phyloP scores from a whole-genome alignment of 441 rosid genomes.

The Gossypium gossypioides region DNA sequence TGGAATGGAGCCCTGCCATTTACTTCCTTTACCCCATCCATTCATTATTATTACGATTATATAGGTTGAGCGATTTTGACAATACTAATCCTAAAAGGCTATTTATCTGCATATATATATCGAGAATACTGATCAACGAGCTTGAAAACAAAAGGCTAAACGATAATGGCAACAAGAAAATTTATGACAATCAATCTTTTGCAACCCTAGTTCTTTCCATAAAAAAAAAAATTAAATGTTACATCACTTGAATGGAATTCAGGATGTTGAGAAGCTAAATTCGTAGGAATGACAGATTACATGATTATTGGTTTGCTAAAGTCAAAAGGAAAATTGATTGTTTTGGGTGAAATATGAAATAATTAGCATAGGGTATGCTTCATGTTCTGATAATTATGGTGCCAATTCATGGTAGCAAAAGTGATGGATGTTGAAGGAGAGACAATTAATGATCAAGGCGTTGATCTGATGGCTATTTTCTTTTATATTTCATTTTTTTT shows the following conservation, averaged over 20 bases:
- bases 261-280: not conserved
- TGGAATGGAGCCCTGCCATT: not conserved
- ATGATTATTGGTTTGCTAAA: not conserved
- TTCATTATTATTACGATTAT: no score
- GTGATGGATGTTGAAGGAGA: not conserved
- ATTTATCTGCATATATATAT: not conserved
- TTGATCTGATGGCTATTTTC: not conserved
- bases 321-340: not conserved
- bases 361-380: not conserved
- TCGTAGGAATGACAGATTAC: not conserved
- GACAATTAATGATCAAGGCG: not conserved
- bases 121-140: not conserved
- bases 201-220: not conserved
- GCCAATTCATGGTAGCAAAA: not conserved
- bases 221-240: no score
- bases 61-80: no score
- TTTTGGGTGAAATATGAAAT: not conserved
- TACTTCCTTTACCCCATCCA: not conserved
- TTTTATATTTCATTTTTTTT: not conserved
- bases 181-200: not conserved
- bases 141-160: not conserved
- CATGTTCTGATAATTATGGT: not conserved
- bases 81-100: no score
- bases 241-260: no score
- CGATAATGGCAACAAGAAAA: not conserved